A percentile compares a stretch with the other conserved stretches of the same genome.
These are phyloP conservation scores for Diutina sp. DNA, from an alignment of 1,139 yeast species.

Conservation along the genomic window DNA sequence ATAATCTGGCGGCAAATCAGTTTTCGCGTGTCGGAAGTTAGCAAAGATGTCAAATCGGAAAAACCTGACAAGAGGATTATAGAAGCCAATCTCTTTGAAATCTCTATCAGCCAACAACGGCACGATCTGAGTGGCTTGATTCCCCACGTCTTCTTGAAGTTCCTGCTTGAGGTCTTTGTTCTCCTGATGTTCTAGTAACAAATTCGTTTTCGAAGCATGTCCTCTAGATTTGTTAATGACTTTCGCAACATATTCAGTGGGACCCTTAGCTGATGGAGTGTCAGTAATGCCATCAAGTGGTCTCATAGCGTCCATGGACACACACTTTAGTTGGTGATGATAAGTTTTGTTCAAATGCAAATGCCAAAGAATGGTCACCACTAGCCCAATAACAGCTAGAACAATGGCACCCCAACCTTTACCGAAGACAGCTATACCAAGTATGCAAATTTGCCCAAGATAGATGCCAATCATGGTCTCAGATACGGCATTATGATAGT, in stretches of 20 bases:
- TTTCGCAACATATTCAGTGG: conserved; percentile 22
- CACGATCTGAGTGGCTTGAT: conserved; percentile 11
- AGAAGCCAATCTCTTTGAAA: conserved; percentile 17
- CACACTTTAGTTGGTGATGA: conserved; percentile 39
- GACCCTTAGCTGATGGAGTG: conserved; percentile 36
- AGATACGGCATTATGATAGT: conserved; percentile 78
- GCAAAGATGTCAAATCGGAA: conserved; percentile 55
- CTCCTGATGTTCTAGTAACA: conserved; percentile 7
- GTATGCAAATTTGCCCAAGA: conserved; percentile 70
- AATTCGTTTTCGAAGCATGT: conserved; percentile 4
- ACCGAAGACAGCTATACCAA: conserved; percentile 80
- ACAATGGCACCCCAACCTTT: conserved; percentile 93
- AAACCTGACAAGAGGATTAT: conserved; percentile 30
- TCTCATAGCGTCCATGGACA: conserved; percentile 60
- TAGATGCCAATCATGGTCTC: conserved; percentile 85
- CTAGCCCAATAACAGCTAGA: conserved; percentile 53
- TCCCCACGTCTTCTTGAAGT: conserved; percentile 9
- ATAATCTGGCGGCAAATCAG: conserved; percentile 10
- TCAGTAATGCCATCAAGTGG: conserved; percentile 57
- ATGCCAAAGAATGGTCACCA: conserved; percentile 57
- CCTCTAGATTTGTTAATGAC: conserved; percentile 14
- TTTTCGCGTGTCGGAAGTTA: conserved; percentile 40
- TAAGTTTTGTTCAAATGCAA: conserved; percentile 49
- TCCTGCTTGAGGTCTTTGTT: conserved; percentile 9
- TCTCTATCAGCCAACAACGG: conserved; percentile 47